These are phyloP conservation scores for Meira miltonrushii DNA, from an alignment of 1,284 basidiomycete genomes.

Conservation along the genomic window DNA sequence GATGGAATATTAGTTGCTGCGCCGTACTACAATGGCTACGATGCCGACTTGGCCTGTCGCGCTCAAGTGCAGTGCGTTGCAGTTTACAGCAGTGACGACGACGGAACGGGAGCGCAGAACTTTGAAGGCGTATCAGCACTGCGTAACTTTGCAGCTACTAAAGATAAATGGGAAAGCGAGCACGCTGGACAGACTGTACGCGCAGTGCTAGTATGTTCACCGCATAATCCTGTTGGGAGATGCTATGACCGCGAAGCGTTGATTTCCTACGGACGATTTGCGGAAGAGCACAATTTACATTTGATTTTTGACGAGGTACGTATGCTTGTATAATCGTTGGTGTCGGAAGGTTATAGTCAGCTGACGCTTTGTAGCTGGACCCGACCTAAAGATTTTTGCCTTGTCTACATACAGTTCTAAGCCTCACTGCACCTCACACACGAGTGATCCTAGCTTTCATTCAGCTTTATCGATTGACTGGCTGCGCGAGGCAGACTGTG, in stretches of 20 bases:
- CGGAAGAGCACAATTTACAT: constrained; percentile 14
- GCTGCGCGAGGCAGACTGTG: constrained; percentile 40
- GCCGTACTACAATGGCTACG: constrained; percentile 21
- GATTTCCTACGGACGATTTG: constrained; percentile 17
- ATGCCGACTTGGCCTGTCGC: constrained; percentile 18
- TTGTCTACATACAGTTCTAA: constrained; percentile 13
- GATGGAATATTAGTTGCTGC: constrained; percentile 18
- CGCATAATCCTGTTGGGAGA: constrained; percentile 18
- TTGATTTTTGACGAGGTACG: constrained; percentile 21
- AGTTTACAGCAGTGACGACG: constrained; percentile 8
- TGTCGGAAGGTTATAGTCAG: no score
- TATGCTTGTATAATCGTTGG: background rate
- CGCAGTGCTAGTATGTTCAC: constrained; percentile 18
- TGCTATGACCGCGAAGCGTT: constrained; percentile 18
- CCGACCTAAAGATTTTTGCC: no score
- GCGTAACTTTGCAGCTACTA: constrained; percentile 13
- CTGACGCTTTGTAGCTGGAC: no score
- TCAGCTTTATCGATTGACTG: constrained; percentile 21
- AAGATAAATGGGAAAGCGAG: background rate
- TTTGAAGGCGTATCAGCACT: constrained; percentile 15
- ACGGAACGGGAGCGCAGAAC: constrained; percentile 7
- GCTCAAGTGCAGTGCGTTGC: constrained; percentile 13
- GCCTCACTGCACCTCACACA: background rate
- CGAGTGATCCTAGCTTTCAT: constrained; percentile 14
- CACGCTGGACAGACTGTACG: constrained; percentile 2